phyloP scores from a whole-genome alignment of 768 basidiomycete genomes.

The Tricholoma sp. region DNA sequence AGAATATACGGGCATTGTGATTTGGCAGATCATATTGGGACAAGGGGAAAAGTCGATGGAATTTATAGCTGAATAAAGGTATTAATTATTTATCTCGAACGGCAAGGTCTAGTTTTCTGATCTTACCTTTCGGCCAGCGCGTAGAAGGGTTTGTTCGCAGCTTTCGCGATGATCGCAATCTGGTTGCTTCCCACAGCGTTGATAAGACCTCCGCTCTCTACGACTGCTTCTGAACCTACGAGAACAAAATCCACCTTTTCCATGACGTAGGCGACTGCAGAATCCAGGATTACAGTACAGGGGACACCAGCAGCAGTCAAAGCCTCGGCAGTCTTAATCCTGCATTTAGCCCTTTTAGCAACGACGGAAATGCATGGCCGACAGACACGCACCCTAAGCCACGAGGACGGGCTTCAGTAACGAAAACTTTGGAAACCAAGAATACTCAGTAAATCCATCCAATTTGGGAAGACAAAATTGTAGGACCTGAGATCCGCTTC shows the following conservation, averaged over 20 bases:
- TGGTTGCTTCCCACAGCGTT: slow-evolving; percentile 95
- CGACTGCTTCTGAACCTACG: slow-evolving; percentile 96
- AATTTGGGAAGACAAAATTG: slow-evolving; percentile 13
- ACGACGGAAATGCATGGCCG: slow-evolving; percentile 12
- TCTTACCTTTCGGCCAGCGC: slow-evolving; percentile 84
- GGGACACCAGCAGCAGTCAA: slow-evolving; percentile 89
- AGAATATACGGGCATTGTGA: slow-evolving; percentile 69
- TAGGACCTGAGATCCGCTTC: slow-evolving; percentile 79
- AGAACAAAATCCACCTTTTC: slow-evolving; percentile 93
- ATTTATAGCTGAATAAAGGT: slow-evolving; percentile 74
- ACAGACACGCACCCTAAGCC: slow-evolving; percentile 67
- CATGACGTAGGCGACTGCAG: slow-evolving; percentile 96
- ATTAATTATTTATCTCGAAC: slow-evolving; percentile 17
- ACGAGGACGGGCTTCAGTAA: slow-evolving; percentile 91
- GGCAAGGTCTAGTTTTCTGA: slow-evolving; percentile 7
- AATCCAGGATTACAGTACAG: slow-evolving; percentile 91
- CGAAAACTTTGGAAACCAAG: slow-evolving; percentile 59
- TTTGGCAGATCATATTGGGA: slow-evolving; percentile 88
- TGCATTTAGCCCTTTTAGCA: slow-evolving; percentile 25
- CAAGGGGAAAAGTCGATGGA: slow-evolving; percentile 91
- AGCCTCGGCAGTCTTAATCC: slow-evolving; percentile 86
- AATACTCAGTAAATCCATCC: slow-evolving; percentile 9
- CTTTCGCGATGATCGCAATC: slow-evolving; percentile 94
- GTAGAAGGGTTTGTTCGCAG: slow-evolving; percentile 93
- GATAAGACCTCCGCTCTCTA: slow-evolving; percentile 90